Base-by-base conservation (phyloP, 768 basidiomycete species). In the Serendipita indica region DNA sequence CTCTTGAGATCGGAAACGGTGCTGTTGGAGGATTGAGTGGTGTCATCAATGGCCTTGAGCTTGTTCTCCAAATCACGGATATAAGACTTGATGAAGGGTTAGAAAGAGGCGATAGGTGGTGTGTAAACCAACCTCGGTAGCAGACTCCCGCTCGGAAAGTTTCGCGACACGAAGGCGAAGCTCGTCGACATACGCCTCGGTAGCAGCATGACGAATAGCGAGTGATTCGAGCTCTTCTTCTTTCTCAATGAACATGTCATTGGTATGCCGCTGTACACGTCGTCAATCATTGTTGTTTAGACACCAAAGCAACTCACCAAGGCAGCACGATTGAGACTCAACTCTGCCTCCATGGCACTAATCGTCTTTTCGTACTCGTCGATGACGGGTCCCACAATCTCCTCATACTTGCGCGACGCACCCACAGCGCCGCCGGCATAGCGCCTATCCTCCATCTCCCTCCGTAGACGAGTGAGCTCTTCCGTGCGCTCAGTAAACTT, bases 341-440 rank as follows among this genome's bases (percentile, higher is more conserved):
- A 75, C 70, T 94, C 91, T 0, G 87, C 88, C 70, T 99, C 96
- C 78, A 99, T 86, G 2, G 90, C 85, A 39, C 82, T 79, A 63
- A 98, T 94, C 0, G 91, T 90, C 75, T 94, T 91, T 75, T 99
- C 94, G 70, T 99, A 99, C 72, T 97, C 92, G 71, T 96, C 89
- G 57, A 99, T 96, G 64, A 99, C 92, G 1, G 94, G 94, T 14
- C 91, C 93, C 20, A 98, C 93, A 62, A 87, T 91, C 70, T 90
- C 89, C 66, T 90, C 89, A 65, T 90, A 90, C 65, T 83, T 84
- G 61, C 76, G 82, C 2, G 82, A 86, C 16, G 81, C 86, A 2
- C 79, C 78, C 20, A 83, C 65, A 33, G 79, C 77, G 28, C 86
- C 86, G 5, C 79, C 76, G 18, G 68, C 64, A 37, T 85, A 77